These are phyloP conservation scores for Sanguinoderma infundibulare DNA, from an alignment of 1,284 basidiomycete species.

Conservation along the genomic window DNA sequence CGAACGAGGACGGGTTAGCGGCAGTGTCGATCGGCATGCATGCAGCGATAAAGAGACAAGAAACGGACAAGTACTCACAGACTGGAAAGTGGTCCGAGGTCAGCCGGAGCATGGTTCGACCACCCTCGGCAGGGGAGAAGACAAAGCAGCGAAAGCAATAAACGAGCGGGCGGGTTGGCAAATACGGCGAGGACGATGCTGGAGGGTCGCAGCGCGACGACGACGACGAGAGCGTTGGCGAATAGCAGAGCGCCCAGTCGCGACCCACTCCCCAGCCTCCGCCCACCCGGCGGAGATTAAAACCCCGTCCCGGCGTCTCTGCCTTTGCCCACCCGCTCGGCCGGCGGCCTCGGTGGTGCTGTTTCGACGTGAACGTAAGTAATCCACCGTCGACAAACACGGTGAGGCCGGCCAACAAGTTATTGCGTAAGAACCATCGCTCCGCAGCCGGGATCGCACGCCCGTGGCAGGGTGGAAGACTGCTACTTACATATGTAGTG, in stretches of 20 bases:
- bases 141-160: slow-evolving; percentile 24
- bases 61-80: slow-evolving; percentile 37
- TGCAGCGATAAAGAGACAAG: not conserved
- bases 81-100: slow-evolving; percentile 47
- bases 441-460: not conserved
- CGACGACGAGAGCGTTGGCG: slow-evolving; percentile 20
- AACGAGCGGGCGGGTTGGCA: slow-evolving; percentile 23
- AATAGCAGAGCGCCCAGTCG: slow-evolving; percentile 10
- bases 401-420: not conserved
- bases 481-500: no score
- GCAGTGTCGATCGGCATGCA: slow-evolving; percentile 2
- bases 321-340: not conserved
- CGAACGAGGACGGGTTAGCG: not conserved
- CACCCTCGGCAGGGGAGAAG: slow-evolving; percentile 25
- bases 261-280: slow-evolving; percentile 11
- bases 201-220: slow-evolving; percentile 25
- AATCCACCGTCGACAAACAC: not conserved
- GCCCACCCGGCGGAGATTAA: slow-evolving; percentile 18
- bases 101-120: slow-evolving; percentile 42
- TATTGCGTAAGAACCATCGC: not conserved
- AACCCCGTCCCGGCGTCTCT: not conserved
- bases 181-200: slow-evolving; percentile 15
- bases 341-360: no score
- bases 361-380: no score
- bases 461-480: no score